These are phyloP conservation scores for Deuterostichococcus epilithicus DNA, from an alignment of 139 green algal genomes.

Conservation along the genomic window DNA sequence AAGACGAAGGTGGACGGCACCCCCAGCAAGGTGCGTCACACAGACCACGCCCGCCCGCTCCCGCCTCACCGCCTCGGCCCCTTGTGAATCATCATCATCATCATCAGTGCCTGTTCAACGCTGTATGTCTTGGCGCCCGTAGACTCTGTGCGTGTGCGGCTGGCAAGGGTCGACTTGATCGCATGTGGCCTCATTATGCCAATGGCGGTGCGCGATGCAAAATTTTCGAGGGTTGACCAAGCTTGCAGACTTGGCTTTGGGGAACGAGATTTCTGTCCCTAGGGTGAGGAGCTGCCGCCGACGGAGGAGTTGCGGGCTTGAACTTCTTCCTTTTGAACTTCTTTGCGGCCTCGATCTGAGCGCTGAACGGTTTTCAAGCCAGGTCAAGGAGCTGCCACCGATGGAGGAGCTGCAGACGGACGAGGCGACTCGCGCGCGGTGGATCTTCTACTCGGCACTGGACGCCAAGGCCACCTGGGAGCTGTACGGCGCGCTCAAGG, in stretches of 20 bases:
- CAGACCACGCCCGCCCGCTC: no score
- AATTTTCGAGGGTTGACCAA: no score
- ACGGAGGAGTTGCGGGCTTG: no score
- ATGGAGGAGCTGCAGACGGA: constrained; percentile 72
- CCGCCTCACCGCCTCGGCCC: no score
- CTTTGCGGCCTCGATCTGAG: constrained; percentile 2
- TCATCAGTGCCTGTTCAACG: constrained; percentile 19
- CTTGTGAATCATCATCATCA: constrained; percentile 8
- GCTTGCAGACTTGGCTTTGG: no score
- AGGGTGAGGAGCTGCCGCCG: constrained; percentile 22
- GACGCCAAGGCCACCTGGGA: constrained; percentile 91
- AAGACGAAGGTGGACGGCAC: constrained; percentile 78
- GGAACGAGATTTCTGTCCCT: no score
- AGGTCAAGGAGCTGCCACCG: constrained; percentile 45
- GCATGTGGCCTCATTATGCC: no score
- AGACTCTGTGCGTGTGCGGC: no score
- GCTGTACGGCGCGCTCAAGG: constrained; percentile 46
- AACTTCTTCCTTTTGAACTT: no score
- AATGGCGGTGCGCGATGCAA: no score
- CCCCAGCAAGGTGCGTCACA: constrained; percentile 48
- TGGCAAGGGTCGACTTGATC: no score
- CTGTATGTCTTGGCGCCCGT: no score
- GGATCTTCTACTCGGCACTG: constrained; percentile 88
- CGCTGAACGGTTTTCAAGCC: neutral
- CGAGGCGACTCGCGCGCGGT: constrained; percentile 47